phyloP scores from a whole-genome alignment of 1,139 yeast genomes.

The Diutina ranongensis region DNA sequence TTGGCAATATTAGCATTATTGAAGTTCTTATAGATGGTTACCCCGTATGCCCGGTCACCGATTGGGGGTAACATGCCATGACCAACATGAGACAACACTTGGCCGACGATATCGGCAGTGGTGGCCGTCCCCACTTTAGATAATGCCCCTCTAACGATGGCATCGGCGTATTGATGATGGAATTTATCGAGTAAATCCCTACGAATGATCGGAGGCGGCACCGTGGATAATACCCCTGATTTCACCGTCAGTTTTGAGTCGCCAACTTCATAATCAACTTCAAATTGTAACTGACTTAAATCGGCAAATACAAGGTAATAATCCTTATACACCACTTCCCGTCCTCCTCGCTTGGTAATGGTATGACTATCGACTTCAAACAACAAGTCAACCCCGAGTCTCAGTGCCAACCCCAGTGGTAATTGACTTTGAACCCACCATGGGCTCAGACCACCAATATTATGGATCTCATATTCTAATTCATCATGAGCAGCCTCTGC shows the following conservation, averaged over 20 bases:
- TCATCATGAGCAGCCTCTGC: conserved; percentile 20
- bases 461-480: conserved; percentile 22
- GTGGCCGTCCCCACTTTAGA: conserved; percentile 26
- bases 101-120: conserved; percentile 10
- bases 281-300: conserved; percentile 54
- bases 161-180: conserved; percentile 34
- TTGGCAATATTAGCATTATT: conserved; percentile 44
- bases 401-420: conserved; percentile 42
- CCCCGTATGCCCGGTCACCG: conserved; percentile 64
- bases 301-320: conserved; percentile 68
- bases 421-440: conserved; percentile 62
- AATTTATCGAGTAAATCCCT: conserved; percentile 39
- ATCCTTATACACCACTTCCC: conserved; percentile 42
- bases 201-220: conserved; percentile 37
- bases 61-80: conserved; percentile 30
- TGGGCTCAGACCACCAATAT: conserved; percentile 22
- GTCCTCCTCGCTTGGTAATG: conserved; percentile 47
- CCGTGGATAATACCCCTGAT: conserved; percentile 27
- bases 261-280: conserved; percentile 40
- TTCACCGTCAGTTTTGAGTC: conserved; percentile 46
- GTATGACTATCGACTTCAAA: conserved; percentile 57
- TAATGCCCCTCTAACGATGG: conserved; percentile 31
- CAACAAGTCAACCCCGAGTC: conserved; percentile 36
- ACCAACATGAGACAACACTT: conserved; percentile 7
- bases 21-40: conserved; percentile 47